Evolutionary conservation across 306 rosid species (phyloP), one percentile per base, ranked within the genome.

Genomic region (Oxytropis ochrocephala): DNA sequence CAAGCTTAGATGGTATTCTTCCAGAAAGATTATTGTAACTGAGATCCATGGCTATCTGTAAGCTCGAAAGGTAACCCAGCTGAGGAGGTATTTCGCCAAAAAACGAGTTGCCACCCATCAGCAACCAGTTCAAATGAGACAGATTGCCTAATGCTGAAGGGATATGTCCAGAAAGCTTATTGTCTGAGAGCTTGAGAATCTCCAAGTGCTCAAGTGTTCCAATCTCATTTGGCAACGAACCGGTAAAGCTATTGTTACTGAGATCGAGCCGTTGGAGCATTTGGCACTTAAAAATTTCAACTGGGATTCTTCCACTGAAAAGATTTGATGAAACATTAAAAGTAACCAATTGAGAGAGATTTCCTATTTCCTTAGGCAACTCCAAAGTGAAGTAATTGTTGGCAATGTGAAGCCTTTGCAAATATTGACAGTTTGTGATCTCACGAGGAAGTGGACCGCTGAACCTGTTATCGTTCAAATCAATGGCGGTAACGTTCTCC

Each of bases 401-500:
- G 5, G 97, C 90, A 84, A 95, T 75, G 39, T 87, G 95, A 80
- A 95, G 96, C 87, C 97, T 85, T 67, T 91, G 99, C 85, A 95
- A 79, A 71, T 75, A 83, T 51, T 49, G 77, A 88, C 97, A 95
- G 74, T 63, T 73, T 13, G 78, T 80, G 42, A 95, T 74, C 51
- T 79, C 85, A 13, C 79, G 80, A 80, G 99, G 85, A 64, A 95
- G 80, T 8, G 85, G 85, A 71, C 99, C 99, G 38, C 73, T 81
- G 81, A 95, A 91, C 72, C 62, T 85, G 85, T 95, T 95, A 67
- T 80, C 86, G 17, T 69, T 91, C 85, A 95, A 81, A 56, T 86
- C 95, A 65, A 95, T 72, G 30, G 96, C 86, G 8, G 89, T 85
- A 8, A 91, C 73, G 80, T 87, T 89, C 72, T 47, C 81, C 80